Percentiles rank a stretch among this genome's conserved stretches.
Conservation (phyloP, 2,329 filamentous ascomycete genomes). For the Fusarium sororula region DNA sequence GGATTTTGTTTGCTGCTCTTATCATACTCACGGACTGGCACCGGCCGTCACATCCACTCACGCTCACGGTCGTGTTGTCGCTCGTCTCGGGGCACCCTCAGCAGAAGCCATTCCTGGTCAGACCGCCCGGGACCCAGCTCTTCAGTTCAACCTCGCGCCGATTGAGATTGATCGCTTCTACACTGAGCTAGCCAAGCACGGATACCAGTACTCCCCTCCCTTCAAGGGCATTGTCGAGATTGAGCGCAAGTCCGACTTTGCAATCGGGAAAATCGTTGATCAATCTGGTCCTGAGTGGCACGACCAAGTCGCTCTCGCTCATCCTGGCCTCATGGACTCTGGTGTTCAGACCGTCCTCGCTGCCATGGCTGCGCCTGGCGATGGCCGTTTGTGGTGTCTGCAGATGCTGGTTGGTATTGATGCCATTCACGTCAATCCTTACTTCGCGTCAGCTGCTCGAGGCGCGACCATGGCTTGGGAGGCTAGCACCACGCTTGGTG, state of each 20-base stretch:
- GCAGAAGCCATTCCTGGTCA: background rate
- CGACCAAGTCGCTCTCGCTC: background rate
- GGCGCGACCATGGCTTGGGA: slow-evolving; percentile 1
- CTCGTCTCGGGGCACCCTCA: background rate
- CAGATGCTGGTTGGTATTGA: background rate
- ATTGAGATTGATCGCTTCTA: slow-evolving; percentile 6
- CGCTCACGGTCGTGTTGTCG: background rate
- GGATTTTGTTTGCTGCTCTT: slow-evolving; percentile 7
- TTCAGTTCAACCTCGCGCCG: background rate
- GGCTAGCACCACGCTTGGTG: background rate
- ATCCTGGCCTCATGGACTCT: slow-evolving; percentile 6
- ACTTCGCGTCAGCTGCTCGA: background rate
- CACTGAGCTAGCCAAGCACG: slow-evolving; percentile 2
- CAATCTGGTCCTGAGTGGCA: background rate
- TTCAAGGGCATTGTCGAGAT: slow-evolving; percentile 9
- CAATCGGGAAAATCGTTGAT: background rate
- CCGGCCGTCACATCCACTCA: background rate
- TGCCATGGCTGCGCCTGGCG: background rate
- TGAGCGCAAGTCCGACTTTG: slow-evolving; percentile 5
- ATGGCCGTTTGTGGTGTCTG: background rate
- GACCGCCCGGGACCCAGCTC: background rate
- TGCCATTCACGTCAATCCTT: background rate
- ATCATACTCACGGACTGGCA: background rate
- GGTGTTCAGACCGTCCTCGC: background rate
- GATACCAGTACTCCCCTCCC: background rate